Evolutionary conservation across 75 land plant genomes (phyloP), one percentile per base, ranked within the genome.

Genomic region (Cupressus sempervirens): DNA sequence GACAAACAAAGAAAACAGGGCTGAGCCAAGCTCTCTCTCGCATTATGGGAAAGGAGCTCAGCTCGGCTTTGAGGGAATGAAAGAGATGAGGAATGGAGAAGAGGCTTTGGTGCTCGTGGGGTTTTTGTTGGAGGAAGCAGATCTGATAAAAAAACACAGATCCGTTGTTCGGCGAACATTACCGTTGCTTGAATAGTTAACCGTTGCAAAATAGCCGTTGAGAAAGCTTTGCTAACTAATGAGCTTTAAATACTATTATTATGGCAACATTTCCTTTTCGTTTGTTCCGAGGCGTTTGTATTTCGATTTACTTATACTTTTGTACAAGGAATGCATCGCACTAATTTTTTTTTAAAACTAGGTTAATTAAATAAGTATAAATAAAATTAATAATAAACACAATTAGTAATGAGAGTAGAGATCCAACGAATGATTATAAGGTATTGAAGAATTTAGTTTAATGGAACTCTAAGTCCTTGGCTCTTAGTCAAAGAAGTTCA

Each of bases 21-120:
- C 83, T 85, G 86, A 85, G 85, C 85, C 84, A 83, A 50, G 83
- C 85, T 50, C 83, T 84, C 83, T 29, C 30, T 84, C 40, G 35
- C 83, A 85, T 73, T 45, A 32, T 85, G 86, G 86, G 34, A 83
- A 83, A 41, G 86, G 86, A 83, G 84, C 84, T 83, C 23, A 84
- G 52, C 85, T 85, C 54, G 83, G 80, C 80, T 40, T 7, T 77
- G 45, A 0, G 29, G n/a, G 20, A 20, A 79, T 43, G 52, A n/a
- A 79, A n/a, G 50, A 40, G 41, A 76, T 76, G 52, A 18, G 46
- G 11, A 13, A 79, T 72, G 74, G 34, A 32, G 36, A 36, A 72
- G 35, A 43, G 15, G 29, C 32, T 26, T 8, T n/a, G 14, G 11
- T 43, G 26, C n/a, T 3, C 30, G 41, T 79, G 81, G 81, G 48